These are phyloP conservation scores for Monosporascus cannonballus DNA, from an alignment of 2,329 filamentous ascomycete species.

Conservation along the genomic window DNA sequence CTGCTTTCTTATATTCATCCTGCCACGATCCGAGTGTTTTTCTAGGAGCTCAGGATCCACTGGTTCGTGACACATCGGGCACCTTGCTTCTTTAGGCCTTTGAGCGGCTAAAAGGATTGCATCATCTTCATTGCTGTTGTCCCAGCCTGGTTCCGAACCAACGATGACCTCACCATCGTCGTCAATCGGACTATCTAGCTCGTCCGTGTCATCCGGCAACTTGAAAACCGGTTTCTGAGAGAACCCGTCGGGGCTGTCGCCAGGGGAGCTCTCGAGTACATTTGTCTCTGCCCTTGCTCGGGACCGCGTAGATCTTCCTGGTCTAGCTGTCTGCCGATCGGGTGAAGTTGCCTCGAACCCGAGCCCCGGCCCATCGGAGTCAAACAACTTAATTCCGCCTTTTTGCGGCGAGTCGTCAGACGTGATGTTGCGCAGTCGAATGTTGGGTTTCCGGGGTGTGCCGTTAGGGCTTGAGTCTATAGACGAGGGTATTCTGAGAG, in stretches of 20 bases:
- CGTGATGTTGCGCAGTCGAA: slow-evolving; percentile 5
- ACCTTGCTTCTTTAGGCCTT: slow-evolving; percentile 32
- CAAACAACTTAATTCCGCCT: slow-evolving; percentile 2
- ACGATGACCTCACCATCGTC: slow-evolving; percentile 4
- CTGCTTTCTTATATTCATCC: slow-evolving; percentile 53
- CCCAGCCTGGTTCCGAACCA: slow-evolving; percentile 3
- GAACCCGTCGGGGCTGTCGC: slow-evolving; percentile 4
- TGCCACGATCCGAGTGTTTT: slow-evolving; percentile 39
- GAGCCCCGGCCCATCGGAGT: slow-evolving; percentile 1
- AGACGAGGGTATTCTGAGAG: slow-evolving; percentile 6
- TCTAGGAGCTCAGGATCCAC: slow-evolving; percentile 52
- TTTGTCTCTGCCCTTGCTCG: background rate
- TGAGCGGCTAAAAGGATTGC: slow-evolving; percentile 8
- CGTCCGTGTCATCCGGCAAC: slow-evolving; percentile 15
- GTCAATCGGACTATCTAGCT: slow-evolving; percentile 12
- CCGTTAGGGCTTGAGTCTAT: slow-evolving; percentile 4
- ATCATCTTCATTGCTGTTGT: slow-evolving; percentile 13
- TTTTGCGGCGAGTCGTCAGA: slow-evolving; percentile 1
- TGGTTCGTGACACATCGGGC: slow-evolving; percentile 60
- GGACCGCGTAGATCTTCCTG: slow-evolving; percentile 1
- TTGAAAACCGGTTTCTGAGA: slow-evolving; percentile 19
- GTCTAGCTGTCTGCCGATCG: background rate
- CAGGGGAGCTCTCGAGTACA: slow-evolving; percentile 2
- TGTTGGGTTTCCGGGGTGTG: background rate
- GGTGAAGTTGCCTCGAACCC: background rate